Conservation (phyloP, 2,329 filamentous ascomycete genomes). For the Trichoderma sp. region DNA sequence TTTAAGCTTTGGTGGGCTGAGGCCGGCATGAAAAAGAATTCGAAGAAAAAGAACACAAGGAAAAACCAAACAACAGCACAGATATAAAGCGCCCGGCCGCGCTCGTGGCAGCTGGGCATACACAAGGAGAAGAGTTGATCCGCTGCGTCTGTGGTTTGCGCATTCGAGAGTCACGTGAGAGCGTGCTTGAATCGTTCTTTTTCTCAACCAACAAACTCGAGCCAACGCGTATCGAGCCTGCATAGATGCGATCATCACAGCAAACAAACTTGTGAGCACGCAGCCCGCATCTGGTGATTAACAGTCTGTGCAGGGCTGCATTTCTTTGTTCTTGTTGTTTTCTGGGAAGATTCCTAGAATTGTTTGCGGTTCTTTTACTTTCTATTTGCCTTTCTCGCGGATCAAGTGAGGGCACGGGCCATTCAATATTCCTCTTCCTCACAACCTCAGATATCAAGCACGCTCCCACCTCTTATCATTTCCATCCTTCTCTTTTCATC, state of each 20-base stretch:
- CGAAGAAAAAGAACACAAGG: not conserved
- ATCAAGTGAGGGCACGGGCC: not conserved
- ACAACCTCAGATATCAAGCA: not conserved
- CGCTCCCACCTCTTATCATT: not conserved
- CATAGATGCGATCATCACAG: not conserved
- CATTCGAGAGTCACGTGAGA: slow-evolving; percentile 9
- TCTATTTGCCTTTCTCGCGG: not conserved
- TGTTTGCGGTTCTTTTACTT: not conserved
- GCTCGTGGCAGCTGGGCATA: not conserved
- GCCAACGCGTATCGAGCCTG: not conserved
- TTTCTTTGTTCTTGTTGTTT: not conserved
- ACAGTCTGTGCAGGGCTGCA: not conserved
- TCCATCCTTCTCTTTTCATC: no score
- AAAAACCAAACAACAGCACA: not conserved
- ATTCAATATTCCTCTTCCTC: not conserved
- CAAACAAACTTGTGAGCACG: not conserved
- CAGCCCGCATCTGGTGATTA: not conserved
- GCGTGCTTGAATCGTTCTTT: not conserved
- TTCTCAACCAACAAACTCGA: not conserved
- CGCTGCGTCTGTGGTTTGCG: not conserved
- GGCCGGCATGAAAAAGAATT: not conserved
- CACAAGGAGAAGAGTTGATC: not conserved
- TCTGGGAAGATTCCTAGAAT: not conserved
- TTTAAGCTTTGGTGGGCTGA: not conserved
- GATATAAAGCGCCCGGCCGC: not conserved